Evolutionary conservation across 768 basidiomycete genomes (phyloP).

Genomic region (Coprinopsis sp.): DNA sequence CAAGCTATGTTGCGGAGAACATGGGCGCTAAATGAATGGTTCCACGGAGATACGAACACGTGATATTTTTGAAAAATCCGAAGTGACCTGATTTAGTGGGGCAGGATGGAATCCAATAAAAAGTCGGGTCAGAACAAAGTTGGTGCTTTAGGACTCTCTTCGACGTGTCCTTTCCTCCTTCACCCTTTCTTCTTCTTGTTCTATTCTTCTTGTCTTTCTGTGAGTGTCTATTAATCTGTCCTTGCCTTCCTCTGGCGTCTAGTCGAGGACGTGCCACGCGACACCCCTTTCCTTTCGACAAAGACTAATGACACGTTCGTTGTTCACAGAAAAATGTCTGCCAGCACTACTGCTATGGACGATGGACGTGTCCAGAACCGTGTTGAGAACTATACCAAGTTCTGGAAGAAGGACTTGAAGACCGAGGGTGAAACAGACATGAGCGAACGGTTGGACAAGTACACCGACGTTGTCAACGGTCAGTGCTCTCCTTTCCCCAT

Average conservation of each 20-base stretch:
- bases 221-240: background rate
- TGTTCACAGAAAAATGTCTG: constrained; percentile 11
- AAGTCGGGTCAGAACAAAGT: constrained; percentile 6
- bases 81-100: constrained; percentile 13
- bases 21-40: background rate
- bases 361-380: constrained; percentile 65
- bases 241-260: too few relatives aligned
- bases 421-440: constrained; percentile 65
- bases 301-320: background rate
- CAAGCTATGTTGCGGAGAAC: too few relatives aligned
- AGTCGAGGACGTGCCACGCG: too few relatives aligned
- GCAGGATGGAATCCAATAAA: constrained; percentile 7
- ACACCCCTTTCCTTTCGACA: background rate
- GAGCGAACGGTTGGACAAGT: constrained; percentile 71
- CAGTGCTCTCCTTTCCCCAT: constrained; percentile 9
- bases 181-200: background rate
- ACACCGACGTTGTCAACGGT: constrained; percentile 92
- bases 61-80: constrained; percentile 6
- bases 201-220: background rate
- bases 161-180: background rate
- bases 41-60: background rate
- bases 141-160: background rate
- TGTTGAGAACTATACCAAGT: constrained; percentile 81
- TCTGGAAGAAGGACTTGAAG: constrained; percentile 82
- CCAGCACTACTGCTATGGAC: constrained; percentile 10